Conservation (phyloP, 257 asterid genomes). For the Solanum sitiens region DNA sequence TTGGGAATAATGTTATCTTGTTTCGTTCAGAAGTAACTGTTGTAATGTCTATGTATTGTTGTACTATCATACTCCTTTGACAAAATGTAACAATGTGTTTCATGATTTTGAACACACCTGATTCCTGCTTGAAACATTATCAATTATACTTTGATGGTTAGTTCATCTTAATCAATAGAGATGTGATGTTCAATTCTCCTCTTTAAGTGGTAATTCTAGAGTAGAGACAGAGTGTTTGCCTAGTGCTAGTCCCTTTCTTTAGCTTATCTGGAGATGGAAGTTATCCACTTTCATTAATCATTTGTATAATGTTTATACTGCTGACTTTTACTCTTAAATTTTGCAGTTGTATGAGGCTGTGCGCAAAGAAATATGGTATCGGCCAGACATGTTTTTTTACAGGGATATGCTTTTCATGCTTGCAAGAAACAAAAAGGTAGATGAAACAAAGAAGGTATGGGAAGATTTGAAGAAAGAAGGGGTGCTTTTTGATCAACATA, state of each 20-base stretch:
- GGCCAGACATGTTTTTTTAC: constrained; percentile 91
- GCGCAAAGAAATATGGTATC: constrained; percentile 78
- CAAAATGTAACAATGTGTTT: neutral
- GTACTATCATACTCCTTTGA: neutral
- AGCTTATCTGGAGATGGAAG: neutral
- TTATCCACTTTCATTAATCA: neutral
- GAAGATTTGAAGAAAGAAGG: constrained; percentile 63
- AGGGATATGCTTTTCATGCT: constrained; percentile 96
- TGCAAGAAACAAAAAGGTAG: constrained; percentile 68
- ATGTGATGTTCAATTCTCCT: neutral
- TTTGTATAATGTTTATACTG: neutral
- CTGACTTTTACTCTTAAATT: neutral
- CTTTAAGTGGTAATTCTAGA: neutral
- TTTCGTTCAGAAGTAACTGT: neutral
- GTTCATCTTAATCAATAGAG: neutral
- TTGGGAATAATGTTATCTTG: neutral
- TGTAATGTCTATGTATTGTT: neutral
- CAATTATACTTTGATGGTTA: neutral
- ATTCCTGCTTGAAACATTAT: neutral
- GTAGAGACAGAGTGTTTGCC: neutral
- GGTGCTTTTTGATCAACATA: constrained; percentile 88
- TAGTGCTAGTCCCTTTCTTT: neutral
- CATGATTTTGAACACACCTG: neutral
- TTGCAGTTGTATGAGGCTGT: constrained; percentile 66
- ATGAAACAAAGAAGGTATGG: constrained; percentile 65